These are phyloP conservation scores for Ascobolus immersus DNA, from an alignment of 495 filamentous ascomycete species.

Conservation along the genomic window DNA sequence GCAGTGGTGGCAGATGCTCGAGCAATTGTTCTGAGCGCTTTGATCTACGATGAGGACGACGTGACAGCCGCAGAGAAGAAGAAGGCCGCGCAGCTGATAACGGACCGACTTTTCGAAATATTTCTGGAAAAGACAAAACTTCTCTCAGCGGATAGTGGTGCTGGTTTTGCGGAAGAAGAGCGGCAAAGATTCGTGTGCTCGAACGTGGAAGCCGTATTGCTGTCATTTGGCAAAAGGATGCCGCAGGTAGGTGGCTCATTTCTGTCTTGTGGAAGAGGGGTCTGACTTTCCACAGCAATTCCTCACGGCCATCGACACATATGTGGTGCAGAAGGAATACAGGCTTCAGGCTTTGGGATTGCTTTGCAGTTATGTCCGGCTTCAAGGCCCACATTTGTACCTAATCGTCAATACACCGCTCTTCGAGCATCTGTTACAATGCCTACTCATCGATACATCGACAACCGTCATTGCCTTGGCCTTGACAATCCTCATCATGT, in stretches of 20 bases:
- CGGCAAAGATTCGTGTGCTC: constrained; percentile 20
- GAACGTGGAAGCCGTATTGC: constrained; percentile 25
- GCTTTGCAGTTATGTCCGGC: constrained; percentile 36
- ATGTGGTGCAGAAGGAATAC: constrained; percentile 31
- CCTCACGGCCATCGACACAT: constrained; percentile 30
- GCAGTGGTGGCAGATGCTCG: constrained; percentile 31
- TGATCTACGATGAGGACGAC: constrained; percentile 32
- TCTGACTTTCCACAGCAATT: constrained; percentile 24
- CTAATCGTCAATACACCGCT: constrained; percentile 39
- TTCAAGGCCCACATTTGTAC: constrained; percentile 46
- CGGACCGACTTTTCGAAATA: constrained; percentile 29
- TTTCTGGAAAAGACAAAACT: constrained; percentile 31
- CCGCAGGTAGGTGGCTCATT: constrained; percentile 32
- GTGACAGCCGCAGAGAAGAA: constrained; percentile 20
- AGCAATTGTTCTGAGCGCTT: constrained; percentile 29
- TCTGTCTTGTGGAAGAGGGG: not conserved
- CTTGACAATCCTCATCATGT: constrained; percentile 43
- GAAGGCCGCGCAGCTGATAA: constrained; percentile 21
- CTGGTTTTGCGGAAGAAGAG: constrained; percentile 30
- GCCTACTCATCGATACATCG: constrained; percentile 44
- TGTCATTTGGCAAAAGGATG: constrained; percentile 36
- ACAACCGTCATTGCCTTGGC: constrained; percentile 40
- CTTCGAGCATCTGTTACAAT: constrained; percentile 38
- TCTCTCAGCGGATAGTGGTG: constrained; percentile 18
- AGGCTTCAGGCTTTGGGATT: constrained; percentile 32